Conservation (phyloP, 345 rosid species). For the Populus alba region DNA sequence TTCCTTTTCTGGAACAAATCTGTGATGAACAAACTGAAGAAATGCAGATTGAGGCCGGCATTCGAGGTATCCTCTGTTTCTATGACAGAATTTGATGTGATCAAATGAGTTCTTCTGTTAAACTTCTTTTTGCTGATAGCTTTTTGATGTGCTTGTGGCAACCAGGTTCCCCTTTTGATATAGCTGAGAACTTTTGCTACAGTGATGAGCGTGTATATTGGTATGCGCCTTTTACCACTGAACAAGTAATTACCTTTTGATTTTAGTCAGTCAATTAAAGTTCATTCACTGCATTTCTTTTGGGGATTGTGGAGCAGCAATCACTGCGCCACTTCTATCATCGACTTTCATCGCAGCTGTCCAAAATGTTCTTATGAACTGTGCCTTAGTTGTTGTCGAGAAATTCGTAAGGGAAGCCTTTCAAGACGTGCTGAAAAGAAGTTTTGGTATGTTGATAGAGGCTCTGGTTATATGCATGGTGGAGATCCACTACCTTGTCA, state of each 20-base stretch:
- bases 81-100: background rate
- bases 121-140: conserved; percentile 13
- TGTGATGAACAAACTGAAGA: conserved; percentile 53
- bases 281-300: background rate
- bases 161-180: conserved; percentile 28
- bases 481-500: conserved; percentile 37
- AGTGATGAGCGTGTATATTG: conserved; percentile 78
- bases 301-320: conserved; percentile 47
- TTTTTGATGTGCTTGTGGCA: conserved; percentile 20
- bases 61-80: conserved; percentile 42
- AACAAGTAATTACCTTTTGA: background rate
- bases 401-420: conserved; percentile 54
- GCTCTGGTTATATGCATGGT: conserved; percentile 69
- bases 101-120: background rate
- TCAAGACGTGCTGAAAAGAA: conserved; percentile 41
- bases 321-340: conserved; percentile 83
- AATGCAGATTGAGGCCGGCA: conserved; percentile 50
- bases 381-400: conserved; percentile 79
- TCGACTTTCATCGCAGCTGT: conserved; percentile 81
- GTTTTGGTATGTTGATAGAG: conserved; percentile 43
- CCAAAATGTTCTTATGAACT: conserved; percentile 68
- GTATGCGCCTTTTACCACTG: conserved; percentile 32
- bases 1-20: conserved; percentile 60
- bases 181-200: conserved; percentile 40
- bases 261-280: background rate